Base-by-base conservation (phyloP, 495 filamentous ascomycete genomes). In the Bombardia bombarda region DNA sequence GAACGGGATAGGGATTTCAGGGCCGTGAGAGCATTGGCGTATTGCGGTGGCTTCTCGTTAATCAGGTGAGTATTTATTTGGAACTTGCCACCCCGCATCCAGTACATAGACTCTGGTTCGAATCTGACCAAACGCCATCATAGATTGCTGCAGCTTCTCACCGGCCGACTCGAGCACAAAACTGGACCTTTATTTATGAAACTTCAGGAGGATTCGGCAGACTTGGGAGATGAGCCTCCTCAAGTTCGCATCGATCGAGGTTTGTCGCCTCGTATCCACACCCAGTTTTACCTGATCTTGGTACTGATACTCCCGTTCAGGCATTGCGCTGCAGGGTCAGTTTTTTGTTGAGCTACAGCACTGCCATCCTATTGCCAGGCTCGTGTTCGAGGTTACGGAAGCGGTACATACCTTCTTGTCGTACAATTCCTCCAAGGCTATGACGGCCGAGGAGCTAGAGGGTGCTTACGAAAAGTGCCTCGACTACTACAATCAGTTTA, bases 391-490 rank as follows among this genome's bases (percentile, higher is more conserved):
- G 33, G 46, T 57, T 13, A 60, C 53, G 0, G 54, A 57, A 26
- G 44, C 42, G 4, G 49, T 48, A 0, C 57, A 60, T 20, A 57
- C 57, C 0, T 60, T 60, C 25, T 40, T 42, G 4, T 43, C 57
- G 0, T 60, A 60, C 40, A 47, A 55, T 17, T 52, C 47, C 23
- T 57, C 51, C 16, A 41, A 36, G 21, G 54, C 54, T 19, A 57
- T 52, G 49, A 57, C 57, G 7, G 51, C 54, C 0, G 32, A 34
- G 5, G 57, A 60, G 26, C 51, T 60, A 4, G 54, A 57, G n/a
- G 39, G 37, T 1, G 54, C 54, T 1, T 52, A 57, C 34, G 47
- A 42, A 13, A 55, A 52, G 31, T 60, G 53, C 31, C 12, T 52
- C 7, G 34, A 30, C 14, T 50, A 37, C 4, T 45, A 50, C 20